phyloP scores from a whole-genome alignment of 768 basidiomycete species.

The Rhodotorula kratochvilovae region DNA sequence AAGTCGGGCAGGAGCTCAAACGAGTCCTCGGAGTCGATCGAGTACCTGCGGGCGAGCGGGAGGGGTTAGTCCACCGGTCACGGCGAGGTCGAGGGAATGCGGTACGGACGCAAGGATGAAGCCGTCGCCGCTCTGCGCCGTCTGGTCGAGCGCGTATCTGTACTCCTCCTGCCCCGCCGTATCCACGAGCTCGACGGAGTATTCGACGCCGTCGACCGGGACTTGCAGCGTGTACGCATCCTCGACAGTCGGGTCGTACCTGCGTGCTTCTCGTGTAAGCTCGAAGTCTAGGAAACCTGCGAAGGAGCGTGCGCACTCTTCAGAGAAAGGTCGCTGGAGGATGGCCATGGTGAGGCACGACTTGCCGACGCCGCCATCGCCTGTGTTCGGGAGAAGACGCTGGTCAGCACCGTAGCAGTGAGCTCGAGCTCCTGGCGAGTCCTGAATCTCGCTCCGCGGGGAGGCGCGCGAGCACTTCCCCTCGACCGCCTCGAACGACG shows the following conservation, averaged over 20 bases:
- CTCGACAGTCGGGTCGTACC: slow-evolving; percentile 95
- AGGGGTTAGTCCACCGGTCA: background rate
- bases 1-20: slow-evolving; percentile 32
- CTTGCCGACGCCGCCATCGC: slow-evolving; percentile 38
- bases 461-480: too few relatives aligned
- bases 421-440: too few relatives aligned
- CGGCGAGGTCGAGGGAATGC: too few relatives aligned
- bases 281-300: too few relatives aligned
- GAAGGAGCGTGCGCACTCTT: slow-evolving; percentile 5
- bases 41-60: slow-evolving; percentile 10
- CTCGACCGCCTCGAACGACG: too few relatives aligned
- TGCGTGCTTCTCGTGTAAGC: slow-evolving; percentile 68
- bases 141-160: background rate
- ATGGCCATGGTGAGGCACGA: slow-evolving; percentile 20
- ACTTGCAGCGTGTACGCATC: slow-evolving; percentile 74
- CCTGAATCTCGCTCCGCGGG: too few relatives aligned
- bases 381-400: background rate
- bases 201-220: slow-evolving; percentile 79
- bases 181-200: slow-evolving; percentile 94
- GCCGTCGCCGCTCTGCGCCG: slow-evolving; percentile 13
- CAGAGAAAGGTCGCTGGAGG: slow-evolving; percentile 13
- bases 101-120: slow-evolving; percentile 27
- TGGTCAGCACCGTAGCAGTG: background rate
- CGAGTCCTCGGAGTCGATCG: slow-evolving; percentile 25
- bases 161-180: slow-evolving; percentile 84